A percentile compares a stretch with the other conserved stretches of the same genome.
phyloP scores from a whole-genome alignment of 345 rosid species.

The Carallia pectinifolia region DNA sequence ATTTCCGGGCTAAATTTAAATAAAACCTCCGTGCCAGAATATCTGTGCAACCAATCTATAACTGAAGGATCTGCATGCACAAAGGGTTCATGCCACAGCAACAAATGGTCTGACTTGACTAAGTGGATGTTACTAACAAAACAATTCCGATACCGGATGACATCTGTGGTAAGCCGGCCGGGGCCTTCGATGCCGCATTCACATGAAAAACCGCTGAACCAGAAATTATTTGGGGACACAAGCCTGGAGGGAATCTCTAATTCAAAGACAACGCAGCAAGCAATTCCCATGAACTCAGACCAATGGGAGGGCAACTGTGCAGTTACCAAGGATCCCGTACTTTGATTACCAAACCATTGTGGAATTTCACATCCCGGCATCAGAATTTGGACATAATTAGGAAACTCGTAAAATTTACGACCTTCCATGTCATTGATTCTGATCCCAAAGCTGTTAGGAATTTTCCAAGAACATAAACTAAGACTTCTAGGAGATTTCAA shows the following conservation, averaged over 20 bases:
- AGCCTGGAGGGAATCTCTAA: neutral
- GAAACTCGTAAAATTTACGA: neutral
- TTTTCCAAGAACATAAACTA: neutral
- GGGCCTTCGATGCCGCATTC: too few species aligned
- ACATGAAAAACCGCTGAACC: too few species aligned
- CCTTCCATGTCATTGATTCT: neutral
- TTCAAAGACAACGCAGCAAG: neutral
- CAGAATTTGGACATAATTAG: neutral
- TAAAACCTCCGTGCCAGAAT: neutral
- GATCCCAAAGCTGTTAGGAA: neutral
- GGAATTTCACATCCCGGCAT: neutral
- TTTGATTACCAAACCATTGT: neutral
- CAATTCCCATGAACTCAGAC: neutral
- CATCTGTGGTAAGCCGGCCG: too few species aligned
- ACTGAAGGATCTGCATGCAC: neutral
- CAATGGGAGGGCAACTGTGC: neutral
- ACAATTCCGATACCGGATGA: neutral
- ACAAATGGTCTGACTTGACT: slow-evolving; percentile 2
- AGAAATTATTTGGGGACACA: too few species aligned
- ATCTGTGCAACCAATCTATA: neutral
- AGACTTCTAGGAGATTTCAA: neutral
- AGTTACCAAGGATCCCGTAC: neutral
- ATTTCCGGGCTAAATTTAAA: neutral
- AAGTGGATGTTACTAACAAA: neutral
- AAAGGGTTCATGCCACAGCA: neutral